Base-by-base conservation (phyloP, 805 yeast species). In the Trichomonascus vanleenenianus region DNA sequence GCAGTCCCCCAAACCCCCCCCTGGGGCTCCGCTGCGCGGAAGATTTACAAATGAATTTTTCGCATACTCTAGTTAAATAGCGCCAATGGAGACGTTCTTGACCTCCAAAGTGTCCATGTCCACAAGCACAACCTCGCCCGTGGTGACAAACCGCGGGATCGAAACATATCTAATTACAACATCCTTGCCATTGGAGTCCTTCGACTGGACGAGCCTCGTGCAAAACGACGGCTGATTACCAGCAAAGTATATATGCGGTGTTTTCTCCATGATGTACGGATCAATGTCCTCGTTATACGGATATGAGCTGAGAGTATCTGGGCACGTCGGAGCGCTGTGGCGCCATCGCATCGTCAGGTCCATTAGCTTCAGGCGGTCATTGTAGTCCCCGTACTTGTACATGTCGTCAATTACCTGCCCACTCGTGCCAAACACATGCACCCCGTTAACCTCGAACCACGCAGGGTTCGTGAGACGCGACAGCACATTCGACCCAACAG, bases 281-380 rank as follows among this genome's bases (percentile, higher is more conserved):
- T 93, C 97, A 1, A 59, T 56, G 20, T 78, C 76, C 9, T 74
- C 73, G 15, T 14, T 18, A 56, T 73, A 89, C 1, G 98, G 97
- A 56, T 86, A 88, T 53, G 95, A 81, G 73, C 89, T 83, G 37
- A 93, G 65, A 0, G 98, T 93, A 58, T 93, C 97, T 0, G 98
- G 98, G 1, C 96, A 95, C 0, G 97, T 88, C 2, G 98, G 98
- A 0, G 85, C 80, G 19, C 85, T 70, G 57, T 86, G 86, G 56
- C 88, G 91, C 95, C 96, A 89, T 39, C 68, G 65, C 32, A 93
- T 58, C 0, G 85, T 83, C 12, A 78, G 71, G 54, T 81, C 84
- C 67, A 91, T 71, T 55, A 82, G 64, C 16, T 74, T 72, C 14
- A 76, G 54, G 46, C 83, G 53, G 45, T 70, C 67, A 14, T 60